Evolutionary conservation across 2,329 filamentous ascomycete species (phyloP), one percentile per base, ranked within the genome.

Genomic region (Monosporascus cannonballus): DNA sequence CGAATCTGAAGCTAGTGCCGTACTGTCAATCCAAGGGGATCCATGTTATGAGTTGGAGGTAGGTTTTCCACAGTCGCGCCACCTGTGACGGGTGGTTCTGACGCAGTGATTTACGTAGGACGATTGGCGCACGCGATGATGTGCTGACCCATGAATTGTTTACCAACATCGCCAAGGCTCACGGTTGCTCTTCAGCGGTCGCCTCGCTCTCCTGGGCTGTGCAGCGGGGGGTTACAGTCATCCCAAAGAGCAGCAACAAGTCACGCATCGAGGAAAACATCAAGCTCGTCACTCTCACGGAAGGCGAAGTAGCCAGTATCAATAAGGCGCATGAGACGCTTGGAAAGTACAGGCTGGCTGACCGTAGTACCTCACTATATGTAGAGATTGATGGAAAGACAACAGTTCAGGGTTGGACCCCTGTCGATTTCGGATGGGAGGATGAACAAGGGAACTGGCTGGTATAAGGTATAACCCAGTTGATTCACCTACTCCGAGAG

Each of bases 1-100:
- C 67, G 1, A 64, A 67, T 49, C 48, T 63, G 24, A 65, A 64
- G 27, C 51, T 69, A 18, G 63, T 67, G 27, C 61, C 60, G 6
- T 69, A 64, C 51, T 69, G 67, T 52, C 53, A 64, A 37, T 51
- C 54, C 39, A 66, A 67, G 47, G 66, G 64, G 6, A 69, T 70
- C 22, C 61, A 61, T 22, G 64, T 66, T 37, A 67, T 63, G 51
- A 61, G 61, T 45, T 66, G 64, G 64, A 59, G 59, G 61, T 63
- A 50, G 54, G 60, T 25, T 8, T 38, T 24, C 22, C 17, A 22
- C 7, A 30, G 47, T 41, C 18, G 25, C n/a, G 4, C 41, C 9
- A 14, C 8, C 3, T 18, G 6, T 18, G 30, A 34, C 4, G 9
- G 30, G 30, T 34, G 30, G 11, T 34, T 34, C 30, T 34, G 11